Evolutionary conservation across 768 basidiomycete species (phyloP).

Genomic region (Lyophyllum atratum): DNA sequence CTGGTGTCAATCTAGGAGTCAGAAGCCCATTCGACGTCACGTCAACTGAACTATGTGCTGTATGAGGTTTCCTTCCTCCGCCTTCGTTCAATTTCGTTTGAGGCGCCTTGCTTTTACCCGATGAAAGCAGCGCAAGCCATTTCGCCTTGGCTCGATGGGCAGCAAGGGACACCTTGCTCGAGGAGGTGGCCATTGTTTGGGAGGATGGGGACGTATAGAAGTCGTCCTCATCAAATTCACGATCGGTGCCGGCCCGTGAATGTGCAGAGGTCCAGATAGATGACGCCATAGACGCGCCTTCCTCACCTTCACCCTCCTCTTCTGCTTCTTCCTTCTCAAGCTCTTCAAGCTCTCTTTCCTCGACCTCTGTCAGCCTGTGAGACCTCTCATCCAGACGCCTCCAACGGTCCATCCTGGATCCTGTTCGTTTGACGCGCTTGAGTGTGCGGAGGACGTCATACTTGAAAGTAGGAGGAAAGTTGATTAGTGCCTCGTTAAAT

Average conservation of each 20-base stretch:
- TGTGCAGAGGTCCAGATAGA: constrained; percentile 50
- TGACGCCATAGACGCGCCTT: constrained; percentile 56
- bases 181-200: constrained; percentile 27
- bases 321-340: constrained; percentile 40
- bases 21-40: constrained; percentile 10
- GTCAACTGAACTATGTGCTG: constrained; percentile 15
- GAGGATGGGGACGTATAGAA: constrained; percentile 32
- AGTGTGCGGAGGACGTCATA: constrained; percentile 73
- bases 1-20: constrained; percentile 2
- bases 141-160: constrained; percentile 58
- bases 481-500: constrained; percentile 77
- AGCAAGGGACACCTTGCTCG: constrained; percentile 40
- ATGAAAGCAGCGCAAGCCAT: constrained; percentile 51
- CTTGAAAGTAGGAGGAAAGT: constrained; percentile 94
- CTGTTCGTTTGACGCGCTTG: constrained; percentile 48
- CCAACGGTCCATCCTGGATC: constrained; percentile 37
- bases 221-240: constrained; percentile 39
- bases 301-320: constrained; percentile 31
- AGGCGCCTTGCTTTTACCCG: constrained; percentile 17
- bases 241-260: constrained; percentile 39
- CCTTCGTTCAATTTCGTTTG: neutral
- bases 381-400: constrained; percentile 34
- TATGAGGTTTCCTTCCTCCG: neutral
- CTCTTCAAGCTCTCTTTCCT: constrained; percentile 36
- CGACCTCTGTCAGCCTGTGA: constrained; percentile 35